Base-by-base conservation (phyloP, 2,329 filamentous ascomycete genomes). In the Onygenales sp. region DNA sequence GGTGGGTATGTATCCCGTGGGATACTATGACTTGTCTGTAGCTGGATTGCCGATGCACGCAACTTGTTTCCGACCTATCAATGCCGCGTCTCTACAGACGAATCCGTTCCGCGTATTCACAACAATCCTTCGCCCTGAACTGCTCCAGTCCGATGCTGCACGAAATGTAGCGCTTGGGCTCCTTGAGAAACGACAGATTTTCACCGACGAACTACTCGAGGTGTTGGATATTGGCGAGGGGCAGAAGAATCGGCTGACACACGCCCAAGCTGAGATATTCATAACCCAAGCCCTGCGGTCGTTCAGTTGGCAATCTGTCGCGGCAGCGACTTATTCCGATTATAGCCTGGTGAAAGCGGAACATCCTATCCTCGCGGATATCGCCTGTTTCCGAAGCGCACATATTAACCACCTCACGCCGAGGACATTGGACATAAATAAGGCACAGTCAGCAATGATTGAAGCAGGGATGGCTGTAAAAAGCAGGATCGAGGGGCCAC, bases 341-440 rank as follows among this genome's bases (percentile, higher is more conserved):
- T 80, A 79, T 56, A 57, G 65, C 34, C 50, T 58, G 2, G 65
- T 80, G 2, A 67, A 67, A 7, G 58, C 58, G 0, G 74, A 75
- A 53, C 74, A 77, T 51, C 73, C 77, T 0, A 65, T 79, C 2
- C 62, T 79, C 3, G 76, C 75, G 0, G 77, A 79, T 52, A 72
- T 79, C 42, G 74, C 65, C 34, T 69, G 62, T 27, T 72, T 73
- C 33, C 61, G 58, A 5, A 74, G 66, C 32, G 65, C 74, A 1
- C 77, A 80, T 56, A 77, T 80, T 58, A 80, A 80, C 55, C 77
- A 80, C 52, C 68, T 80, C 1, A 79, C 77, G 0, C 77, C 77
- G 0, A 67, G 76, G 1, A 76, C 75, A 0, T 63, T 79, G 3
- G 72, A 79, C 52, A 80, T 80, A 31, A 66, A 70, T 8, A 58